Base-by-base conservation (phyloP, 176 grass and related monocot species). In the Calamus simplicifolius region DNA sequence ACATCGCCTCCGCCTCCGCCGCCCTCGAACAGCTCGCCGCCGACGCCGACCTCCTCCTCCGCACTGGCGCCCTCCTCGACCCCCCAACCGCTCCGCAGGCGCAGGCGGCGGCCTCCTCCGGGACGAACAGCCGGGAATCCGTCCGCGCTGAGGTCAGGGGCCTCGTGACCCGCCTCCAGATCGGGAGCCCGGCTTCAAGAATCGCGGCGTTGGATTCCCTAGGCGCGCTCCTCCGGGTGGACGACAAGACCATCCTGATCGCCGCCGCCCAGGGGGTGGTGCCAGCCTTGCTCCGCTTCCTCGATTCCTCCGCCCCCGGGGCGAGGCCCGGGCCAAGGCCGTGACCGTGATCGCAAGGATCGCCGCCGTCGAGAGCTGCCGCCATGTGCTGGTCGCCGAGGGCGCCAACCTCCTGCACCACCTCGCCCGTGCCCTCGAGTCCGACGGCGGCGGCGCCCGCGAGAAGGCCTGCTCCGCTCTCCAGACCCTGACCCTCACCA, bases 391-490 rank as follows among this genome's bases (percentile, higher is more conserved):
- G 29, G 29, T 51, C 27, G 58, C 70, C 5, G 70, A 73, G 50
- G 28, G 58, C 29, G 7, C 58, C 7, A 18, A 19, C 10, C 58
- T 73, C 18, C 70, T 73, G 13, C 25, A 38, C 19, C 70, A 73
- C 50, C 70, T 73, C 19, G 50, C 50, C 29, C 70, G 70, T 27
- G 28, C 62, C 18, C 50, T 73, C 59, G 70, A 73, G 58, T 63
- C 70, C 58, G 70, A 62, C 18, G 59, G 58, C 51, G 69, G 49
- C 49, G 49, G 10, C 29, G 70, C 59, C 58, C 54, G 59, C 50
- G 70, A 63, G 70, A 25, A 87, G 27, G 86, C 82, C 0, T 90
- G 86, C 75, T 25, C 30, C 2, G 82, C 73, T 10, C 73, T 90
- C 2, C 67, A 78, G 17, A 76, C 82, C 10, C 77, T 95, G 16